Base-by-base conservation (phyloP, 768 basidiomycete genomes). In the Sporobolomyces pararoseus region DNA sequence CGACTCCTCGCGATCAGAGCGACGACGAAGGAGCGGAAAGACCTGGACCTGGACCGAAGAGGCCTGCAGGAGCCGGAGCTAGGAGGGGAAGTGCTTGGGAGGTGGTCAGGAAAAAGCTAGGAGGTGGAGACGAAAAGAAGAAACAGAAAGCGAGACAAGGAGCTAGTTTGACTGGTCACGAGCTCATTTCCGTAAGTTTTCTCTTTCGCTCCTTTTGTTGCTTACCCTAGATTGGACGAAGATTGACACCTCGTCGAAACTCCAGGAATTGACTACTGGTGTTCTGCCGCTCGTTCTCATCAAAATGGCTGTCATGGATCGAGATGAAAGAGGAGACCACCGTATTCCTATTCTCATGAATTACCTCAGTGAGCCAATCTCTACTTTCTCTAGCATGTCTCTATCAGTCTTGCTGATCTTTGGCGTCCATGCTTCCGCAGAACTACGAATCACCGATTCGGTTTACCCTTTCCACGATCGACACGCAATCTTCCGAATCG, bases 401-500 rank as follows among this genome's bases (percentile, higher is more conserved):
- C 50, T 31, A 34, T 5, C 13, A 4, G 32, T 7, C 7, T 31
- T 12, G 13, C 47, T 52, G 47, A 42, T 37, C 19, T 32, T n/a
- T 88, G 89, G 9, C 9, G 39, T 42, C 17, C 39, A 9, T n/a
- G n/a, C 58, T 17, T 60, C 4, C 4, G 77, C 86, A 90, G 85
- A 90, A 46, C 87, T 94, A 65, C 88, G 89, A 16, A 84, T 94
- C 67, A 90, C 87, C 75, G 91, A 94, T 79, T 91, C 89, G 68
- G 77, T 93, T 32, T 87, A 92, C 80, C 89, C 90, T 7, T 81
- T 89, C 72, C 86, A 91, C 71, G 84, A 85, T 27, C 81, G 85
- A 52, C 89, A 89, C 77, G 86, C 89, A 7, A 86, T 91, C 3
- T 94, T 94, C 78, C 86, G 91, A 21, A 91, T 94, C 74, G 91